Conservation (phyloP, 1,284 basidiomycete species). For the Tylopilus orsonianus region DNA sequence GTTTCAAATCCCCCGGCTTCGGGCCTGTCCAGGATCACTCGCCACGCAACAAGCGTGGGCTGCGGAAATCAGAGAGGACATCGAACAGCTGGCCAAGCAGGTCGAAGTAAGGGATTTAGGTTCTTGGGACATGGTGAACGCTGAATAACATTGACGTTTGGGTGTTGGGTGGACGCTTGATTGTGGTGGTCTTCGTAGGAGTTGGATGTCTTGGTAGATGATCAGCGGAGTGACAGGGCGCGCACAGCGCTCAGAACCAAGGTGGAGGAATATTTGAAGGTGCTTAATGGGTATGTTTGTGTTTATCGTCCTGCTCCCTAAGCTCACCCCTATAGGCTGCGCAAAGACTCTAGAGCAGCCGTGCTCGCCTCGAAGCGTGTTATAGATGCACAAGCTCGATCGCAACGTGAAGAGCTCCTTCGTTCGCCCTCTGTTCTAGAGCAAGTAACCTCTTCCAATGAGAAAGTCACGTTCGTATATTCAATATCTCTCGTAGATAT, state of each 20-base stretch:
- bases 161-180: conserved; percentile 1
- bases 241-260: conserved; percentile 50
- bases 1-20: conserved; percentile 75
- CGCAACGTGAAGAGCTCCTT: conserved; percentile 66
- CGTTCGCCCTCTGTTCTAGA: conserved; percentile 47
- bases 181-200: conserved; percentile 40
- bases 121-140: not conserved
- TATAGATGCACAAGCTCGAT: conserved; percentile 60
- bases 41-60: conserved; percentile 69
- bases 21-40: conserved; percentile 63
- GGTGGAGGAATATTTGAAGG: conserved; percentile 48
- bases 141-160: conserved; percentile 12
- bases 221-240: conserved; percentile 58
- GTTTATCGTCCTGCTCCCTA: not conserved
- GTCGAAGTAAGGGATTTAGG: conserved; percentile 59
- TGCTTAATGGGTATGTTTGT: conserved; percentile 50
- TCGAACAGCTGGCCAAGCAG: conserved; percentile 59
- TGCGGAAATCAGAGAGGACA: conserved; percentile 73
- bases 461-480: conserved; percentile 55
- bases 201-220: conserved; percentile 64
- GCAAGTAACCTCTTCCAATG: conserved; percentile 41
- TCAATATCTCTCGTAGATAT: not conserved
- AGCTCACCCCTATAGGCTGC: conserved; percentile 46
- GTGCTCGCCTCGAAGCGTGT: conserved; percentile 67
- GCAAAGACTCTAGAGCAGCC: conserved; percentile 63